Base-by-base conservation (phyloP, 139 green algal genomes). In the Tetraselmis striata region DNA sequence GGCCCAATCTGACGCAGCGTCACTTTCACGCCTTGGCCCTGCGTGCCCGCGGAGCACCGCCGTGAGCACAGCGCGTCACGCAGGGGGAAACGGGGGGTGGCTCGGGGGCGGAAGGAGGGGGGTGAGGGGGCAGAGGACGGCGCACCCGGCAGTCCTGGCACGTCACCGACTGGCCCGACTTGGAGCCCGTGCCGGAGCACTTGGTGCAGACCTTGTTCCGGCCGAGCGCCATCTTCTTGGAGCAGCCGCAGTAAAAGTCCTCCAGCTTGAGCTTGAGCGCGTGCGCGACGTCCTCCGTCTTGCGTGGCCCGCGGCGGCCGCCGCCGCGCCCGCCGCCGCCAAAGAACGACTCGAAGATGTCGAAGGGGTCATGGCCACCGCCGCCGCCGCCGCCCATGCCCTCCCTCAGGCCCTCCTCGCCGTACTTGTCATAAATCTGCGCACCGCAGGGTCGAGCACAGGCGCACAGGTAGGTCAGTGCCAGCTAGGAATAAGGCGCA, bases 381-480 rank as follows among this genome's bases (percentile, higher is more conserved):
- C 91, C 92, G 31, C 92, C 93, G 29, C 92, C 94, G 31, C 84
- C 86, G 28, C 90, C 91, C 87, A 95, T 94, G 76, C 95, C 95
- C 84, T 99, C 97, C 89, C 99, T 99, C 30, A 99, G 85, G 0
- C 94, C 97, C 67, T 99, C 97, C 87, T 99, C 97, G n/a, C 97
- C 97, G 88, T 98, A 99, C 92, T 18, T 5, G 45, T 67, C 45
- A 67, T 67, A 67, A 18, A 67, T 67, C 45, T 67, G 45, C 45
- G 45, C 11, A 67, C n/a, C n/a, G n/a, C n/a, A n/a, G n/a, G n/a
- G n/a, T n/a, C n/a, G n/a, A n/a, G n/a, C n/a, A n/a, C n/a, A n/a
- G n/a, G n/a, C n/a, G n/a, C n/a, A n/a, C n/a, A n/a, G n/a, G n/a
- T n/a, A n/a, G n/a, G n/a, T n/a, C n/a, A n/a, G n/a, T n/a, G n/a